Evolutionary conservation across 257 asterid genomes (phyloP), one percentile per base, ranked within the genome.

Genomic region (Avicennia marina): DNA sequence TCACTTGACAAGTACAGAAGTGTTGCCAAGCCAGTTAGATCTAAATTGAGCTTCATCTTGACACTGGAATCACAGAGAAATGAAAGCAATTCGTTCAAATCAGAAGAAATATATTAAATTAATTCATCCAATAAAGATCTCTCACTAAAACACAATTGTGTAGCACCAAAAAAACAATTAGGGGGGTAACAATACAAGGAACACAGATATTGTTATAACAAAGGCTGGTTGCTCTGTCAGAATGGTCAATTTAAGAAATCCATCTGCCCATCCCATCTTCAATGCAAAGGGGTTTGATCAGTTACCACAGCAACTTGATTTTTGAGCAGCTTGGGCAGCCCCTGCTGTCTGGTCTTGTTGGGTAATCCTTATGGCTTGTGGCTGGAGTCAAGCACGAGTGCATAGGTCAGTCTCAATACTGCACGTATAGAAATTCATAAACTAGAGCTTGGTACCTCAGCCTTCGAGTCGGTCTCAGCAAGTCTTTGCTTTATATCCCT

Each of bases 401-500:
- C 48, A 63, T 2, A 12, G 29, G 48, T 78, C 53, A 76, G 59
- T 54, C 25, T 29, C 17, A 15, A 36, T 47, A 16, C 39, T 4
- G 48, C 4, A 55, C 12, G 10, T 4, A 21, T 17, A 43, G 7
- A 48, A 26, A 45, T 29, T 16, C 9, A 43, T 44, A 44, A 17
- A 25, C 10, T 19, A 33, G 20, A 4, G 21, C 16, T 12, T 40
- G 12, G 17, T 74, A 83, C 97, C 95, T 89, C 97, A 22, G 89
- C 64, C 71, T 75, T 85, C 47, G 89, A 72, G 73, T 89, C 95
- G 16, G 87, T 67, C 66, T 86, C 91, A 43, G 95, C 81, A 54
- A 86, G 95, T 73, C 97, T 82, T 68, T 90, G 94, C 75, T 90
- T 90, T 40, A 90, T 86, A 78, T 90, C 97, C 75, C 93, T 81